Evolutionary conservation across 768 basidiomycete genomes (phyloP).

Genomic region (Pisolithus albus): DNA sequence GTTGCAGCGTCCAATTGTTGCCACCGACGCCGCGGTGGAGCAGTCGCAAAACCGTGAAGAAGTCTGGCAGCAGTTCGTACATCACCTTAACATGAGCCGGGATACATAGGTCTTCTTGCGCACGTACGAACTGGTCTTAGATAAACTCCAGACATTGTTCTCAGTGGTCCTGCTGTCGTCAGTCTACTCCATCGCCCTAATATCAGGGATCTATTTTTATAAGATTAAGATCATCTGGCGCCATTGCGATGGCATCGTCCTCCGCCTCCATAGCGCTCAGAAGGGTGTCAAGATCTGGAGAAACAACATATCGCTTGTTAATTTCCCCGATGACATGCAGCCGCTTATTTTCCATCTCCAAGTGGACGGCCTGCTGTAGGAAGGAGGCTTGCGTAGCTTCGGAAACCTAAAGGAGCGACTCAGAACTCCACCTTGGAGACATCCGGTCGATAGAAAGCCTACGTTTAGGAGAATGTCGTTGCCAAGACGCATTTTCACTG

Average conservation of each 20-base stretch:
- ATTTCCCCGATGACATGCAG: constrained; percentile 79
- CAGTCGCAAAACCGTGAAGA: constrained; percentile 28
- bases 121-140: no score
- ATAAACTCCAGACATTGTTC: background rate
- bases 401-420: constrained; percentile 47
- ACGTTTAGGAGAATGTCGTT: constrained; percentile 84
- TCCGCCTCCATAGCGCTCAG: constrained; percentile 57
- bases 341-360: constrained; percentile 54
- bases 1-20: background rate
- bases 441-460: constrained; percentile 2
- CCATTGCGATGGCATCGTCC: constrained; percentile 29
- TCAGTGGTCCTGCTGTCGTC: background rate
- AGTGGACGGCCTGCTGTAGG: constrained; percentile 76
- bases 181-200: background rate
- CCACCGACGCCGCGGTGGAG: background rate
- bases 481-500: constrained; percentile 77
- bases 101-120: background rate
- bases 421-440: background rate
- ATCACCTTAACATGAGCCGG: constrained; percentile 20
- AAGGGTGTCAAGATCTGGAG: constrained; percentile 76
- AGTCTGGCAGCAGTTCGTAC: constrained; percentile 34
- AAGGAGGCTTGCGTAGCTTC: constrained; percentile 83
- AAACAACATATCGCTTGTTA: constrained; percentile 75
- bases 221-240: constrained; percentile 39
- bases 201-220: constrained; percentile 44